Percentiles rank a stretch among this genome's conserved stretches.
Evolutionary conservation across 257 asterid genomes (phyloP).

Genomic region (Dorcoceras hygrometricum): DNA sequence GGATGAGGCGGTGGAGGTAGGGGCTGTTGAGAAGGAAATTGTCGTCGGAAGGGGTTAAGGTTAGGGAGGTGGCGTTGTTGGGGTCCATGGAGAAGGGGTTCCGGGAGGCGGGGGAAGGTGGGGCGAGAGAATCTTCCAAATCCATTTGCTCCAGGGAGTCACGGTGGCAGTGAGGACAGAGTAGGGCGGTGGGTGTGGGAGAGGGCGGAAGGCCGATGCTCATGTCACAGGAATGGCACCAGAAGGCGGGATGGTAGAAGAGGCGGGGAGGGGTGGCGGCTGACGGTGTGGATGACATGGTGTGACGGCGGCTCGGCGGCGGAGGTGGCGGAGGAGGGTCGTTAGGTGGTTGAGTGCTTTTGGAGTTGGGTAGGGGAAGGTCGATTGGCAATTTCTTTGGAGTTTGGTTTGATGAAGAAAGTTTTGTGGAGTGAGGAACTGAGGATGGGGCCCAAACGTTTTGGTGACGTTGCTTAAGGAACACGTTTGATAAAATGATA

Average conservation of each 20-base stretch:
- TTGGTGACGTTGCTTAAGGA: slow-evolving; percentile 16
- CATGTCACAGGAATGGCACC: slow-evolving; percentile 96
- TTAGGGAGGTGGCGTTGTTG: slow-evolving; percentile 24
- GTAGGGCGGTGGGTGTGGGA: slow-evolving; percentile 56
- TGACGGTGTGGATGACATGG: slow-evolving; percentile 36
- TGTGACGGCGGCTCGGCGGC: slow-evolving; percentile 30
- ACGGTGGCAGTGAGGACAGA: slow-evolving; percentile 84
- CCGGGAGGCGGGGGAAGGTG: slow-evolving; percentile 28
- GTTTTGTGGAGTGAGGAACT: slow-evolving; percentile 23
- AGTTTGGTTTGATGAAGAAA: slow-evolving; percentile 4
- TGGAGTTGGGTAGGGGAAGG: slow-evolving; percentile 33
- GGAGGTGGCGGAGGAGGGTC: slow-evolving; percentile 27
- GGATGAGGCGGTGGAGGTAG: slow-evolving; percentile 68
- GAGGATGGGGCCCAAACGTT: slow-evolving; percentile 29
- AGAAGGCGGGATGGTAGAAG: slow-evolving; percentile 64
- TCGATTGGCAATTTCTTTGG: slow-evolving; percentile 22
- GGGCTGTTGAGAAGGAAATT: slow-evolving; percentile 71
- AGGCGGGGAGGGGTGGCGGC: slow-evolving; percentile 38
- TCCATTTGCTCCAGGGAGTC: slow-evolving; percentile 80
- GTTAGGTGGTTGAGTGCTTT: neutral
- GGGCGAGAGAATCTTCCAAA: slow-evolving; percentile 33
- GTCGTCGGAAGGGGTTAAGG: slow-evolving; percentile 55
- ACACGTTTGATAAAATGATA: too few species aligned
- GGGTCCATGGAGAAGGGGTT: slow-evolving; percentile 26
- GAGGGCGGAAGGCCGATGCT: slow-evolving; percentile 70